Evolutionary conservation across 768 basidiomycete genomes (phyloP).

Genomic region (Phylloporus rhodoxanthus): DNA sequence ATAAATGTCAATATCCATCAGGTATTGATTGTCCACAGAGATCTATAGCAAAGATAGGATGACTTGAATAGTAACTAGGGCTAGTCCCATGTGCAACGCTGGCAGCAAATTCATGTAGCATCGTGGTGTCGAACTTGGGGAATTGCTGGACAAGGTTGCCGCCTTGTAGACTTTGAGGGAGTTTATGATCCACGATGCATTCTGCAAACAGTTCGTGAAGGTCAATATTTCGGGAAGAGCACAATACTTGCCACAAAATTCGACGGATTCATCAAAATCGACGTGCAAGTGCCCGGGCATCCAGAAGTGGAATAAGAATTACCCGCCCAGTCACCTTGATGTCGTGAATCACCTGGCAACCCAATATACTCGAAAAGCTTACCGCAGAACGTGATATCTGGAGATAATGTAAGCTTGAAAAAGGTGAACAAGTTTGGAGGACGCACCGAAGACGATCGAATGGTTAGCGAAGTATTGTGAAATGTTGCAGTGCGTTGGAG

Average conservation of each 20-base stretch:
- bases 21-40: background rate
- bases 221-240: background rate
- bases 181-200: conserved; percentile 79
- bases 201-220: conserved; percentile 37
- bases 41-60: conserved; percentile 17
- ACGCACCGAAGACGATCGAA: conserved; percentile 68
- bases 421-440: background rate
- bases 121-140: conserved; percentile 19
- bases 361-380: conserved; percentile 16
- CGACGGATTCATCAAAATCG: conserved; percentile 55
- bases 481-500: conserved; percentile 51
- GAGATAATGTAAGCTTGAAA: conserved; percentile 12
- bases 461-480: conserved; percentile 59
- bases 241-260: conserved; percentile 60
- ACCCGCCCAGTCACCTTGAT: conserved; percentile 75
- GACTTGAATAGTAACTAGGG: conserved; percentile 7
- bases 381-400: conserved; percentile 84
- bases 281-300: conserved; percentile 70
- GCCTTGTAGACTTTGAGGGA: conserved; percentile 69
- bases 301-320: conserved; percentile 69
- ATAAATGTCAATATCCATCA: conserved; percentile 1
- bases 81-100: conserved; percentile 10
- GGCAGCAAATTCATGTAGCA: conserved; percentile 2
- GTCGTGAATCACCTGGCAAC: conserved; percentile 5
- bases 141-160: conserved; percentile 38